Base-by-base conservation (phyloP, 148 eudicot species). In the Heliosperma pusillum region DNA sequence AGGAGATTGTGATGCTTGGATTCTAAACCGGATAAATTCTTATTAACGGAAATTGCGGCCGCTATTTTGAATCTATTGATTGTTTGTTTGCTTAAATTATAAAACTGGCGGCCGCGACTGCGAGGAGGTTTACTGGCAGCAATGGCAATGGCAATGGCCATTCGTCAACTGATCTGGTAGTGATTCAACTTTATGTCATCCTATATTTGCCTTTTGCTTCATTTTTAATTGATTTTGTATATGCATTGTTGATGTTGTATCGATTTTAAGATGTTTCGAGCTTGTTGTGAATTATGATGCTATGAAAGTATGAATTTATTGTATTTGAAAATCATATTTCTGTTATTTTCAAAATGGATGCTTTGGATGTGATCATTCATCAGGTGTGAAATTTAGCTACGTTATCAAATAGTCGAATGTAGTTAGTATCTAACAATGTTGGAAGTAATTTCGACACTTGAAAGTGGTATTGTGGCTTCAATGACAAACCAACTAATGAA, bases 71-170 rank as follows among this genome's bases (percentile, higher is more conserved):
- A 24, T 61, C 21, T 4, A 1, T 7, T 60, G 50, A 21, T 36
- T 42, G 20, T 42, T 74, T 20, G 25, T 79, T 74, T 52, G 22
- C 2, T 29, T 36, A 44, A 25, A 30, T 70, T 66, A 82, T 53
- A 81, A 86, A 86, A 83, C 80, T 93, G 99, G 97, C 96, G 70
- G 89, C 99, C 8, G 80, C 90, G 70, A 76, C 88, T 58, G 85
- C 88, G 77, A 81, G 94, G 94, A 91, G 93, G 84, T 82, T 78
- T 81, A 16, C 93, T 76, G 83, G 86, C 60, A 66, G 78, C 71
- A 96, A 90, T 86, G 96, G 97, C 71, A 96, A 90, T 86, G 96
- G 97, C 89, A 82, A 87, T 72, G 78, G 85, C 79, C 88, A 80
- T 76, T 74, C 88, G 29, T 36, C 87, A 26, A 87, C 72, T 84